Evolutionary conservation across 148 eudicot species (phyloP), one percentile per base, ranked within the genome.

Genomic region (Rhododendron ovatum): DNA sequence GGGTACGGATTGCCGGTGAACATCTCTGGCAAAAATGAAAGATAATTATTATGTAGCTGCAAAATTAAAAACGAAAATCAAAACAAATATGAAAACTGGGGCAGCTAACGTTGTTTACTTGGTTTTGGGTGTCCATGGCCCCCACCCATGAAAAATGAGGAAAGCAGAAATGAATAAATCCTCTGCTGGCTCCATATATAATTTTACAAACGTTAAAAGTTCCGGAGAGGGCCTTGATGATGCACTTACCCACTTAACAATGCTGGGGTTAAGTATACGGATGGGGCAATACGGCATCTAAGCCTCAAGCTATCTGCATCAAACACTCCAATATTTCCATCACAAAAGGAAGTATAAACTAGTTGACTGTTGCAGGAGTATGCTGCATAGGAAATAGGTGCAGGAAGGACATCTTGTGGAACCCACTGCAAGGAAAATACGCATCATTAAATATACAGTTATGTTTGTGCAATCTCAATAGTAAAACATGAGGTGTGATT

Each of bases 341-440:
- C 94, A 82, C 89, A 89, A 81, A 94, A 93, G 37, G 98, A 89
- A 81, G 98, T 93, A 90, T 86, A 94, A 51, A 96, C 90, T 24
- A 96, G 87, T 89, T 92, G 91, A 73, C 98, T 92, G 88, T 96
- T 93, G 94, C 98, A 94, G 8, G 98, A 94, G 84, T 93, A 96
- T 75, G 94, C 86, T 24, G 98, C 98, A 88, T 92, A 92, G 9
- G 98, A 91, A 85, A 96, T 88, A 48, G 98, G 94, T 20, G 95
- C 93, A 26, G 94, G 89, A 59, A 93, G 91, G 82, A 69, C 88
- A 78, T 93, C 98, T 91, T 94, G 98, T 26, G 96, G 98, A 73
- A 94, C 89, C 98, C 98, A 96, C 98, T 96, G 90, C 88, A 90
- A 83, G 76, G 26, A 39, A 47, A 90, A 41, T 82, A 33, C 61